Conservation (phyloP, 768 basidiomycete species). For the Panus rudis region DNA sequence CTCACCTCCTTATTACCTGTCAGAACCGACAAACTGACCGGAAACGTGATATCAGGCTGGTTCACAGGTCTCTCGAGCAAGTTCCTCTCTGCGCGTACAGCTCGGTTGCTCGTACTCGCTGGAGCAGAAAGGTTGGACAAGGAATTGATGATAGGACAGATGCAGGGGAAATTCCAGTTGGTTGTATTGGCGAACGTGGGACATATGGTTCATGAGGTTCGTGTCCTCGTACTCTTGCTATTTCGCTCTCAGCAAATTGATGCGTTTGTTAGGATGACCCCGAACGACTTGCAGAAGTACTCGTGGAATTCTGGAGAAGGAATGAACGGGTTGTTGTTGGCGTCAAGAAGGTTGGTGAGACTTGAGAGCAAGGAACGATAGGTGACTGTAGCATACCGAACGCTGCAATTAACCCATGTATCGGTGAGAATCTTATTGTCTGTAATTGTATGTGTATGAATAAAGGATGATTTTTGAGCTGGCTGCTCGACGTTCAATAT, state of each 20-base stretch:
- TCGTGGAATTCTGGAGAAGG: conserved; percentile 87
- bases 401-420: too few relatives aligned
- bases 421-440: too few relatives aligned
- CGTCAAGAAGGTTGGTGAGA: conserved; percentile 55
- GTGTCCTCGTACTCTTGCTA: conserved; percentile 12
- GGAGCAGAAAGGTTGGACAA: conserved; percentile 91
- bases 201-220: conserved; percentile 91
- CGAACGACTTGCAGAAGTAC: conserved; percentile 63
- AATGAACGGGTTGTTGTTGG: conserved; percentile 69
- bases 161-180: conserved; percentile 88
- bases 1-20: neutral
- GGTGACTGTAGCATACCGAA: too few relatives aligned
- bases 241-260: neutral
- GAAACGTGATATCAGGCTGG: conserved; percentile 59
- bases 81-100: conserved; percentile 73
- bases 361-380: too few relatives aligned
- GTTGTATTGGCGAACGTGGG: conserved; percentile 82
- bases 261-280: conserved; percentile 73
- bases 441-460: too few relatives aligned
- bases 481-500: too few relatives aligned
- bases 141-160: conserved; percentile 86
- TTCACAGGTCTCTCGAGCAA: conserved; percentile 74
- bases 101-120: conserved; percentile 83
- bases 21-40: too few relatives aligned
- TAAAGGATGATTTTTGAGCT: too few relatives aligned